phyloP scores from a whole-genome alignment of 192 early-diverging fungal genomes.

The Linnemannia schmuckeri region DNA sequence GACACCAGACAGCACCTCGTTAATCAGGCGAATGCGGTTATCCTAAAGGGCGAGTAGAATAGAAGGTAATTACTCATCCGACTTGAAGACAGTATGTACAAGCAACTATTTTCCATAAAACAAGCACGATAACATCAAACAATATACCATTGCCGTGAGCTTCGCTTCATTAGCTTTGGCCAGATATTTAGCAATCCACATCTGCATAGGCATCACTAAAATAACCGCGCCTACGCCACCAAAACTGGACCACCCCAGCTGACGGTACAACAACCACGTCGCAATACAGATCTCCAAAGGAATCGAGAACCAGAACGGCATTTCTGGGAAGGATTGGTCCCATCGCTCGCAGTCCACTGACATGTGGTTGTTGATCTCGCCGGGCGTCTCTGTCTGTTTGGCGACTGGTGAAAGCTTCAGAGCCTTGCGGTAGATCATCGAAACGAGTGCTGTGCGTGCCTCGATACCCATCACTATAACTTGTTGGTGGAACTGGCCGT shows the following conservation, averaged over 20 bases:
- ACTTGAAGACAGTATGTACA: no score
- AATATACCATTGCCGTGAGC: conserved; percentile 31
- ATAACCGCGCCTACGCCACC: conserved; percentile 19
- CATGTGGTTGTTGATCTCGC: conserved; percentile 55
- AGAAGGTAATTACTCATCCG: not conserved
- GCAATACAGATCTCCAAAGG: conserved; percentile 39
- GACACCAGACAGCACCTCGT: conserved; percentile 42
- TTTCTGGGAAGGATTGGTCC: conserved; percentile 5
- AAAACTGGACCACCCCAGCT: conserved; percentile 33
- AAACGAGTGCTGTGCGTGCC: conserved; percentile 22
- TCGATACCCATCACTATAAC: not conserved
- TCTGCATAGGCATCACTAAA: conserved; percentile 26
- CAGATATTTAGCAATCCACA: conserved; percentile 25
- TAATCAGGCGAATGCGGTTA: conserved; percentile 38
- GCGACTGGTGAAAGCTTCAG: conserved; percentile 30
- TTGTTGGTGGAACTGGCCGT: not conserved
- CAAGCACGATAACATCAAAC: not conserved
- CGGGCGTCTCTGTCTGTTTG: conserved; percentile 21
- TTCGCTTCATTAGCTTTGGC: conserved; percentile 19
- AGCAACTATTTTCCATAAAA: no score
- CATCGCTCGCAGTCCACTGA: conserved; percentile 49
- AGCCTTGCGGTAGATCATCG: conserved; percentile 53
- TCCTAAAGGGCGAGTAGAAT: not conserved
- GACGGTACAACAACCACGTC: conserved; percentile 34
- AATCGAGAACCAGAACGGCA: conserved; percentile 19